Percentiles rank a stretch among this genome's conserved stretches.
These are phyloP conservation scores for Amanita exitialis DNA, from an alignment of 768 basidiomycete genomes.

Conservation along the genomic window DNA sequence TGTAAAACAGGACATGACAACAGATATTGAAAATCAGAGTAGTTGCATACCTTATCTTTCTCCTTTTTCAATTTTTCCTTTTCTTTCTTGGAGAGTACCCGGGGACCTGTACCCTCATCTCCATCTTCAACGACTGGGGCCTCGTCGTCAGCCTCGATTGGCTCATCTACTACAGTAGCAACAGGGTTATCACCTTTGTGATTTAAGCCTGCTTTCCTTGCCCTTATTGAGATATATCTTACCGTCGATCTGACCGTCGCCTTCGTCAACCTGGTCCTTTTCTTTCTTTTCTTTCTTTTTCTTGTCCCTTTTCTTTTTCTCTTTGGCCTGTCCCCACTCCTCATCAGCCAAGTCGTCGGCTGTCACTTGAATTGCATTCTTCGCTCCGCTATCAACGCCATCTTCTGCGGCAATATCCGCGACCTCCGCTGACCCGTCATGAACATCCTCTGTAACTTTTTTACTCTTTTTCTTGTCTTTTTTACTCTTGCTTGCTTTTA, in stretches of 20 bases:
- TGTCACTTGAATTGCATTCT: conserved; percentile 39
- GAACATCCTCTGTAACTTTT: conserved; percentile 21
- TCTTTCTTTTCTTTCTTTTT: conserved; percentile 45
- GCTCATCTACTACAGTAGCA: conserved; percentile 15
- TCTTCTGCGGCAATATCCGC: conserved; percentile 19
- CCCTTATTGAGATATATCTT: background rate
- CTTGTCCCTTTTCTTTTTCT: conserved; percentile 55
- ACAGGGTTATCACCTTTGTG: conserved; percentile 16
- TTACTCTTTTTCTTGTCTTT: conserved; percentile 50
- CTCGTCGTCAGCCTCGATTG: conserved; percentile 18
- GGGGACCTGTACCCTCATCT: conserved; percentile 47
- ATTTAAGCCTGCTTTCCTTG: background rate
- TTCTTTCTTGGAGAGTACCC: conserved; percentile 87
- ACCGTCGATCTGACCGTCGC: conserved; percentile 22
- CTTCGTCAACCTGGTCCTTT: conserved; percentile 29
- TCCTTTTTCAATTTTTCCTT: conserved; percentile 98
- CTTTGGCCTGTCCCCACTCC: conserved; percentile 57
- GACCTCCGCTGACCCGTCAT: conserved; percentile 15
- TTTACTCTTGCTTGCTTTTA: conserved; percentile 48
- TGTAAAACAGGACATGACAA: conserved; percentile 19
- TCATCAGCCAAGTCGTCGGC: conserved; percentile 71
- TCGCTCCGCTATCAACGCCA: conserved; percentile 17
- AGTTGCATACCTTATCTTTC: conserved; percentile 69
- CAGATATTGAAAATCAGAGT: conserved; percentile 1
- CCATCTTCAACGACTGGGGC: conserved; percentile 35